Evolutionary conservation across 2,329 filamentous ascomycete species (phyloP), one percentile per base, ranked within the genome.

Genomic region (Aspergillus quadrilineatus): DNA sequence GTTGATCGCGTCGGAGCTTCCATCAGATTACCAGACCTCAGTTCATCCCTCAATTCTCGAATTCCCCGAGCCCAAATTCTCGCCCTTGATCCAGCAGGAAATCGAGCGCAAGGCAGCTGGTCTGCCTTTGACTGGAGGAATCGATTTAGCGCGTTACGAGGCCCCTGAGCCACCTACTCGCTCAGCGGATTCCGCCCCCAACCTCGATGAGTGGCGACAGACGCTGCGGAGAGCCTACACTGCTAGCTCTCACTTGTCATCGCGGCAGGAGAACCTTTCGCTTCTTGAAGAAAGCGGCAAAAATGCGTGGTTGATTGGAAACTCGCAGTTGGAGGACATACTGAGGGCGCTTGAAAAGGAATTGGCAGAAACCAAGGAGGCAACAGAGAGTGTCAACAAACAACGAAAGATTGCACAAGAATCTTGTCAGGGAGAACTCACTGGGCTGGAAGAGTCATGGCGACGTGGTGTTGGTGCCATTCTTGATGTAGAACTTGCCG

Each of bases 301-400:
- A 76, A 96, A 96, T 73, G 88, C 90, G 8, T 97, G 94, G 93
- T 80, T 99, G 54, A 82, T 96, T 7, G 85, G 85, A 5, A 99
- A 99, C 73, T 85, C 87, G 65, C 85, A 89, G 63, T 74, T 92
- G 17, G 93, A 97, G 75, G 84, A 85, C 43, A 82, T 90, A 42
- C 74, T 95, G 50, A 81, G 82, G 50, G 73, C 73, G 10, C 68
- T 95, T 28, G 93, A 97, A 79, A 79, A 80, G 44, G 91, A 96
- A 66, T 79, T 97, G 49, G 86, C 85, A 12, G 81, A 79, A 39
- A 77, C 83, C 17, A 87, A 86, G 71, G 80, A 82, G 57, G 85
- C 89, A 62, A 82, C 92, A 47, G 92, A 97, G 69, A 71, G 83
- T 37, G 79, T 94, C 8, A 92, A 92, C 63, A 78, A 87, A 57